Evolutionary conservation across 495 filamentous ascomycete species (phyloP), one percentile per base, ranked within the genome.

Genomic region (Parathielavia hyrcaniae): DNA sequence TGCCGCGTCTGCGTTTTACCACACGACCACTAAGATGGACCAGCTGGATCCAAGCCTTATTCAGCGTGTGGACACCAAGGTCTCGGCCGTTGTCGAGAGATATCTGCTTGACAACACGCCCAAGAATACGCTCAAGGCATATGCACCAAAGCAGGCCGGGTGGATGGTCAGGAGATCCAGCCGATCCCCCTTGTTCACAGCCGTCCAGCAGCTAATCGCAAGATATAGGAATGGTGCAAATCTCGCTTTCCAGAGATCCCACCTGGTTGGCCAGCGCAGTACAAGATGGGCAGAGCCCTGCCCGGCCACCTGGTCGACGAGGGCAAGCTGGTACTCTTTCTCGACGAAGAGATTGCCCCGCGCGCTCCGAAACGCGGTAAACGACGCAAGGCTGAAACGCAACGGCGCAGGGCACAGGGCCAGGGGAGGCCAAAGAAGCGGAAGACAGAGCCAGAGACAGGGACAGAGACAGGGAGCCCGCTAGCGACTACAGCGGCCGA

Each of bases 341-440:
- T 49, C 2, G 46, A 49, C 46, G 46, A 49, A 49, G 26, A 49
- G 46, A 49, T 49, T 8, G 44, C 44, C 44, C 23, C 44, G 5
- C 22, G 44, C 46, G 46, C 46, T 49, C 46, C 46, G 11, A 49
- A 49, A 32, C 14, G 46, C 46, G 46, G 46, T 13, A 49, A 49
- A 34, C 46, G 46, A 2, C 46, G 46, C 26, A 49, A 49, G 46
- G 46, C 46, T 22, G 46, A 34, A 13, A 49, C 46, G 26, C 26
- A 49, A 34, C 26, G 46, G 11, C 32, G 13, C 11, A 34, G 26
- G n/a, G n/a, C n/a, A 22, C 23, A 17, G 46, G n/a, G n/a, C n/a
- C n/a, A 34, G 14, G n/a, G 46, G 46, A 30, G n/a, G 46, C 23
- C n/a, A 4, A 49, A 49, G 46, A 49, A 16, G 26, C 46, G 26